Base-by-base conservation (phyloP, 2,329 filamentous ascomycete genomes). In the Cladosporium sp. region DNA sequence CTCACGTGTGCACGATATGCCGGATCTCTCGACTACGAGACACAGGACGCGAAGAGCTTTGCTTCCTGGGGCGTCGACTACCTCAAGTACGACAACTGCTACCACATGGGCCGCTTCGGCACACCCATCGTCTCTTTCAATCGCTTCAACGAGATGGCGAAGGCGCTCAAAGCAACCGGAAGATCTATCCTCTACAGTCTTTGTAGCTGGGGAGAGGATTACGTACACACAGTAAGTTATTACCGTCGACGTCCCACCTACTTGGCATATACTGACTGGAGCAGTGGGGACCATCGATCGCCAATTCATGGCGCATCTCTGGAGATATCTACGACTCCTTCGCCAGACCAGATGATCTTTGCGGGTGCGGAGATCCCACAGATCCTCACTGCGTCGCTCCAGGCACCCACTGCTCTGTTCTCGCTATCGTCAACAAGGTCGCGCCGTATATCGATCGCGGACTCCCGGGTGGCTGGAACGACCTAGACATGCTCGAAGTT, bases 61-160 rank as follows among this genome's bases (percentile, higher is more conserved):
- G 84, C 85, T 0, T 75, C 74, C 18, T 85, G 83, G 81, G 84
- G 81, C 1, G 81, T 85, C 36, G 81, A 80, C 66, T 85, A 84
- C 68, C 72, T 84, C 26, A 84, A 86, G 71, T 12, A 71, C 55
- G 84, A 86, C 74, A 86, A 86, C 71, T 87, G 85, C 76, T 85
- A 80, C 72, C 85, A 86, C 68, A 77, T 82, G 67, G 84, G 84
- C 8, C 80, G 84, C 65, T 81, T 80, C 21, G 82, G 84, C 14
- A 83, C 78, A 1, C 78, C 80, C 0, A 76, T 80, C 66, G 72
- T 83, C 41, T 80, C 80, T 4, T 82, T 78, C 68, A 77, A 80
- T 59, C 79, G 81, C 28, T 85, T 84, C 73, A 78, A 81, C 32
- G 76, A 75, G 34, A 84, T 84, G 79, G 79, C 79, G 18, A 73